Evolutionary conservation across 768 basidiomycete species (phyloP), one percentile per base, ranked within the genome.

Genomic region (Termitomyces sp.): DNA sequence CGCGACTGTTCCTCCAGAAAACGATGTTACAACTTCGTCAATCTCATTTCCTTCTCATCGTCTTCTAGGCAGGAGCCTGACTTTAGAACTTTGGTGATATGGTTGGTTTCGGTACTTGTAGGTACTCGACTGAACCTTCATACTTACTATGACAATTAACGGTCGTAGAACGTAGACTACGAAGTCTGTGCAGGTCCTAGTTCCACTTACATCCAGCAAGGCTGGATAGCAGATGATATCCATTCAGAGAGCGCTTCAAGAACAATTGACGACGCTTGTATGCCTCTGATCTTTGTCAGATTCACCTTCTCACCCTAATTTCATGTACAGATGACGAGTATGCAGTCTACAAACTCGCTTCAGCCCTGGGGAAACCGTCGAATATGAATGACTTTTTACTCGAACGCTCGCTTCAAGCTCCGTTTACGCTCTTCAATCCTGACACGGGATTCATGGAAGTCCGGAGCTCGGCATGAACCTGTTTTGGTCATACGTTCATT

Each of bases 401-500:
- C 26, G 68, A 80, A n/a, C 80, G 91, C 10, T 77, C 87, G 0
- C 72, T 80, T 66, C 68, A 69, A 2, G 76, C 74, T 10, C 83
- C 88, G 0, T 86, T 85, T 66, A 80, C 78, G 0, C 70, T 93
- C 13, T 94, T 80, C 74, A 93, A 92, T 63, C 57, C 74, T 13
- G 73, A 72, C 1, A 90, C 86, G 0, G 87, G 87, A 1, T 92
- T 92, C 66, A 91, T 94, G 87, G 89, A 92, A 65, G 90, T 89
- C 0, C 77, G 86, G 48, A 84, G 86, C 56, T 76, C 76, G 13
- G 77, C n/a, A n/a, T n/a, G n/a, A n/a, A n/a, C n/a, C n/a, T n/a
- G n/a, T n/a, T n/a, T n/a, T n/a, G n/a, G n/a, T n/a, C n/a, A n/a
- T n/a, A n/a, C n/a, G n/a, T n/a, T n/a, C n/a, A n/a, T n/a, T n/a